Conservation (phyloP, 179 eudicot genomes). For the Camellia oleifera region DNA sequence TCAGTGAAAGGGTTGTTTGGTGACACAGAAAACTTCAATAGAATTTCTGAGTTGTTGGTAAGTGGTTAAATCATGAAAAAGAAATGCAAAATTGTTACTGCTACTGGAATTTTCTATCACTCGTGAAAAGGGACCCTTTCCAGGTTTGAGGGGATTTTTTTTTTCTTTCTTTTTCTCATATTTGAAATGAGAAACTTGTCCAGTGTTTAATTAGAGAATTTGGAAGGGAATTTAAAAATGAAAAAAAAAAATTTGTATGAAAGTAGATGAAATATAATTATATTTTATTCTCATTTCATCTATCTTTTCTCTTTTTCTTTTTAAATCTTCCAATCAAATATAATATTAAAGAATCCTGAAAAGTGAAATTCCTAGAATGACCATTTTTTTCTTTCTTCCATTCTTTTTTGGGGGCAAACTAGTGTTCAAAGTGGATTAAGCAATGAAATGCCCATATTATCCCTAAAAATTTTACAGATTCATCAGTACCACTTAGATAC, state of each 20-base stretch:
- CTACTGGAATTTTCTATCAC: background rate
- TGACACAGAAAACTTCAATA: background rate
- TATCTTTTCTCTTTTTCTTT: no score
- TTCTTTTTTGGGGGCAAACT: background rate
- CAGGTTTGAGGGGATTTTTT: background rate
- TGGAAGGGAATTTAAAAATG: no score
- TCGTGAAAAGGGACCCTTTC: background rate
- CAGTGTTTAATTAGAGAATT: no score
- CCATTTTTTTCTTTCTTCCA: background rate
- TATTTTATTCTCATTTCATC: no score
- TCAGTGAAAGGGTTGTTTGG: background rate
- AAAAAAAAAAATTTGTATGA: no score
- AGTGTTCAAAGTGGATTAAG: background rate
- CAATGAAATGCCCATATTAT: background rate
- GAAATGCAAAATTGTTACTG: background rate
- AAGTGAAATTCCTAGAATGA: background rate
- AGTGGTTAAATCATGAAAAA: conserved; percentile 1
- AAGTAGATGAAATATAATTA: no score
- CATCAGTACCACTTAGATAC: background rate
- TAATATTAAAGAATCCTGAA: background rate
- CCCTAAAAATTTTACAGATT: background rate
- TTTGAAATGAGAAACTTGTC: no score
- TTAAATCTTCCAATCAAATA: no score
- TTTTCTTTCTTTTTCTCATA: background rate
- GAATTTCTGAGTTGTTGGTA: background rate